Base-by-base conservation (phyloP, 768 basidiomycete species). In the Sistotremastrum suecicum region DNA sequence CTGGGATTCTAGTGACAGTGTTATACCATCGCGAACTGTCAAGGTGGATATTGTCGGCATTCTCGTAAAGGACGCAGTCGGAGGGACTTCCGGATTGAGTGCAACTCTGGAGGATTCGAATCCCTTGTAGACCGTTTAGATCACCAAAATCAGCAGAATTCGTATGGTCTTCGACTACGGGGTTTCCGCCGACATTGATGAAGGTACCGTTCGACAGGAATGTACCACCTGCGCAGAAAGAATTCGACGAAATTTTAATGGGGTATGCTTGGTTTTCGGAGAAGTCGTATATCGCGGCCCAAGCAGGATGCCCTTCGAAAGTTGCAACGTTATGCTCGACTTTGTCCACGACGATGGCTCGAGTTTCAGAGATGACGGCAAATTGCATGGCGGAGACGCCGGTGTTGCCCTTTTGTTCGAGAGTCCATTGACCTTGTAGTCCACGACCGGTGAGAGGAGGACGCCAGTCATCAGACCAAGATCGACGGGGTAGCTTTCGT, bases 351-450 rank as follows among this genome's bases (percentile, higher is more conserved):
- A 89, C 69, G 50, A 87, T 60, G 10, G 75, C 83, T 52, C 83
- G 82, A 6, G 72, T 74, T 10, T 72, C 55, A 3, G 84, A 87
- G 50, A 87, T 67, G 48, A 87, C 61, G 5, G 67, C 66, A 47
- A 87, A 57, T 57, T 87, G 83, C 83, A 86, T 86, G 3, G 84
- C 85, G 47, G 75, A 66, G 8, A 87, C 80, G 10, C 85, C 85
- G 9, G 82, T 85, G 11, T 73, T 68, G 9, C 85, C 85, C 43
- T 71, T 66, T 59, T 83, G 78, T 33, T 58, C 59, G 34, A 87
- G 58, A 10, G 67, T 66, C 85, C 85, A 88, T 12, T 51, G 8
- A n/a, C 28, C 45, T 44, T 3, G 54, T 45, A 5, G 51, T 20
- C 20, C 20, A 20, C 20, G 20, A 20, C 20, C 20, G 20, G 20